phyloP scores from a whole-genome alignment of 768 basidiomycete species.

The Gyrodon lividus region DNA sequence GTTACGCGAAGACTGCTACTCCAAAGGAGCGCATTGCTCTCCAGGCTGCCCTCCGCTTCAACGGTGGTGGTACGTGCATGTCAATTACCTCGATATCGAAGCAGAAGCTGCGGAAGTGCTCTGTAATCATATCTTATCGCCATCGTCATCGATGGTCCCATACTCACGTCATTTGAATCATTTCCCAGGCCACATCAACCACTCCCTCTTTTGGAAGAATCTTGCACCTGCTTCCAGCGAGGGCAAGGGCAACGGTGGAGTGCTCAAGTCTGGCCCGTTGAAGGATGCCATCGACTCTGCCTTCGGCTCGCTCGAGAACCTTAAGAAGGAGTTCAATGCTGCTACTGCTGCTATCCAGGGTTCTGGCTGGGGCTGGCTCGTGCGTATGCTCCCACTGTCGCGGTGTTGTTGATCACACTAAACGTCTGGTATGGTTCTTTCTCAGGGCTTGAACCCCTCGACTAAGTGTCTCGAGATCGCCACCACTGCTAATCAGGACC shows the following conservation, averaged over 20 bases:
- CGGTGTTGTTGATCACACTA: background rate
- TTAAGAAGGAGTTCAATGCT: conserved; percentile 83
- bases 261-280: conserved; percentile 59
- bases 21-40: conserved; percentile 84
- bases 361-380: conserved; percentile 96
- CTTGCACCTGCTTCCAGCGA: conserved; percentile 61
- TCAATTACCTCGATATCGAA: background rate
- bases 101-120: background rate
- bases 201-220: conserved; percentile 96
- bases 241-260: conserved; percentile 60
- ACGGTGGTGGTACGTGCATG: conserved; percentile 80
- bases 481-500: conserved; percentile 97
- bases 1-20: conserved; percentile 62
- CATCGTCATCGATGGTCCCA: conserved; percentile 8
- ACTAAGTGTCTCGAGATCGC: conserved; percentile 77
- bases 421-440: conserved; percentile 1
- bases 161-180: conserved; percentile 11
- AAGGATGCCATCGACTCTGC: conserved; percentile 58
- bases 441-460: conserved; percentile 65
- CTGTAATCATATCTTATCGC: conserved; percentile 15
- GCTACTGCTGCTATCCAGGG: conserved; percentile 87
- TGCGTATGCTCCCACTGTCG: conserved; percentile 39
- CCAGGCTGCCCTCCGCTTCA: conserved; percentile 92
- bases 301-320: conserved; percentile 69
- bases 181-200: conserved; percentile 80